phyloP scores from a whole-genome alignment of 2,329 filamentous ascomycete genomes.

The Chaetomiaceae sp. region DNA sequence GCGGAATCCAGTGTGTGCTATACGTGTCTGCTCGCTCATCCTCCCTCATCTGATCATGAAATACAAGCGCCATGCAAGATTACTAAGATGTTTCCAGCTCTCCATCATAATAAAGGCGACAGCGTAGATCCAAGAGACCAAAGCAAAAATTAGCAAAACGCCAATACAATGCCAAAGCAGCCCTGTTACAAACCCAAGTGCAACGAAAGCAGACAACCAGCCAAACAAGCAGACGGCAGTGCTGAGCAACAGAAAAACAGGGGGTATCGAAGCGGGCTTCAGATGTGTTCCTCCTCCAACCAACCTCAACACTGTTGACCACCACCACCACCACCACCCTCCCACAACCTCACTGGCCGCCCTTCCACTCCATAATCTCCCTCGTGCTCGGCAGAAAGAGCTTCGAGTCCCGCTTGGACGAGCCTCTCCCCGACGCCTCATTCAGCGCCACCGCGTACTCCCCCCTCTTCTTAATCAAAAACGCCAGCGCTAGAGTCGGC shows the following conservation, averaged over 20 bases:
- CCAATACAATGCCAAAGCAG: too few relatives aligned
- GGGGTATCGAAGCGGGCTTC: constrained; percentile 11
- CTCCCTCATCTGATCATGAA: too few relatives aligned
- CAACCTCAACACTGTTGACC: background rate
- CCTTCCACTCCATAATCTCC: constrained; percentile 26
- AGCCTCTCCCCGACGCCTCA: background rate
- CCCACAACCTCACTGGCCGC: background rate
- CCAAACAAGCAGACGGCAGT: background rate
- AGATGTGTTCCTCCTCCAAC: background rate
- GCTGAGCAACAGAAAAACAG: constrained; percentile 1
- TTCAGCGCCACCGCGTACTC: constrained; percentile 18
- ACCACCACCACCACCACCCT: background rate
- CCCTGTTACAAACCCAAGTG: too few relatives aligned
- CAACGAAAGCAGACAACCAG: background rate
- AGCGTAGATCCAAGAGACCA: too few relatives aligned
- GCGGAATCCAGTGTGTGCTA: too few relatives aligned
- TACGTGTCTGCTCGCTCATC: too few relatives aligned
- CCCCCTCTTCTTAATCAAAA: constrained; percentile 22
- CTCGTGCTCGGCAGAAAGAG: constrained; percentile 21
- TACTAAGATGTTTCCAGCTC: too few relatives aligned
- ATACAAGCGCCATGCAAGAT: too few relatives aligned
- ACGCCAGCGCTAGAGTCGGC: constrained; percentile 23
- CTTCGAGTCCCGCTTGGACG: constrained; percentile 4
- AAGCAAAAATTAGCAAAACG: too few relatives aligned
- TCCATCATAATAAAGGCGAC: too few relatives aligned